Evolutionary conservation across 139 green algal genomes (phyloP), one percentile per base, ranked within the genome.

Genomic region (Asterochloris erici): DNA sequence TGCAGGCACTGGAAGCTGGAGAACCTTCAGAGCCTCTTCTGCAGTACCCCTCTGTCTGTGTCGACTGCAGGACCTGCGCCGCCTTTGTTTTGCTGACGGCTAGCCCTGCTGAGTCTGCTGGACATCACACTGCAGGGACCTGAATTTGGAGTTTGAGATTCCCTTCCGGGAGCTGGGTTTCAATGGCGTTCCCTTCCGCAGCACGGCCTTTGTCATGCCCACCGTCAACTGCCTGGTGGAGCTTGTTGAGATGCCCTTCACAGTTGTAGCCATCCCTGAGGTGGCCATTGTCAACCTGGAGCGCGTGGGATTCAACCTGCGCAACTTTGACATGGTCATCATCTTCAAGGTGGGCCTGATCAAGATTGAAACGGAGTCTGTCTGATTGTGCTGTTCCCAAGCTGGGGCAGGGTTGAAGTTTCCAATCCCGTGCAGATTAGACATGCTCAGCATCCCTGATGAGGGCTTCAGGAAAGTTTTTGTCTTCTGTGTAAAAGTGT

Each of bases 291-390:
- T 99, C 61, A 98, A 98, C 90, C 89, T 99, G 66, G 97, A 99
- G 91, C 93, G 97, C 63, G 96, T 99, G 47, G 97, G 96, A 75
- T 98, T 99, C 85, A 96, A 96, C 90, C 90, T 98, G 80, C 98
- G 98, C 83, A 99, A 98, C 87, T 98, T 99, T 81, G 97, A 99
- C 92, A 97, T 99, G 93, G 88, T 94, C 63, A 95, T 99, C 79
- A 92, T 99, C 9, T 98, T 97, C 93, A 99, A 98, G 90, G 91
- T 93, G 64, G 12, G 77, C 12, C 6, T 54, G 38, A 54, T 6
- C 38, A 54, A 54, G 38, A n/a, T 54, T 54, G 4, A 54, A 54
- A 54, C 2, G 38, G n/a, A n/a, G n/a, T n/a, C n/a, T n/a, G n/a
- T n/a, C n/a, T n/a, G n/a, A n/a, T n/a, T n/a, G n/a, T n/a, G n/a